These are phyloP conservation scores for Lichtheimia hyalospora DNA, from an alignment of 371 early-diverging fungal genomes.

Conservation along the genomic window DNA sequence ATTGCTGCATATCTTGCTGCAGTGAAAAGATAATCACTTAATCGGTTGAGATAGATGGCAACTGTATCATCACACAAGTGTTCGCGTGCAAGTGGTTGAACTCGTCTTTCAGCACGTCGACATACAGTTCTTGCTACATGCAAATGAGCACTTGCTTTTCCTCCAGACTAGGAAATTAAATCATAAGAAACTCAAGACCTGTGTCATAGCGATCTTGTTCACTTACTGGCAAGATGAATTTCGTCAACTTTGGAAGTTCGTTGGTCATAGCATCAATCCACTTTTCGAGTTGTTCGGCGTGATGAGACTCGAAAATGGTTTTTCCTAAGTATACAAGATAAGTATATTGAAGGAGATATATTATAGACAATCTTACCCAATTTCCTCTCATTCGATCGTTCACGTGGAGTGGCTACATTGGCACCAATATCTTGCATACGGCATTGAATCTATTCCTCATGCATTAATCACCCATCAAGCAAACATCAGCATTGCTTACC, in stretches of 20 bases:
- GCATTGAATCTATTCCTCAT: conserved; percentile 74
- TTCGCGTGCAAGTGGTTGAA: conserved; percentile 74
- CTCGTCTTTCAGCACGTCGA: conserved; percentile 83
- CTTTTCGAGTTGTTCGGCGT: conserved; percentile 66
- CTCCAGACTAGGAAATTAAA: conserved; percentile 64
- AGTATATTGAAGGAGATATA: too few species aligned
- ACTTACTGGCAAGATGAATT: conserved; percentile 86
- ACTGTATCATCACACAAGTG: conserved; percentile 61
- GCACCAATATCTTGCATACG: conserved; percentile 87
- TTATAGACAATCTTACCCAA: conserved; percentile 35
- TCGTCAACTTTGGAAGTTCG: conserved; percentile 73
- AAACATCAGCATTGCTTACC: conserved; percentile 4
- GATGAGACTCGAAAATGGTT: conserved; percentile 74
- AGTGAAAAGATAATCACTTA: conserved; percentile 89
- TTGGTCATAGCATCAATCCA: conserved; percentile 86
- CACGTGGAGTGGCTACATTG: conserved; percentile 89
- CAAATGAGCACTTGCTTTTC: conserved; percentile 66
- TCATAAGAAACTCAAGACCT: not conserved
- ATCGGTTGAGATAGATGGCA: conserved; percentile 76
- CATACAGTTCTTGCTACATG: conserved; percentile 80
- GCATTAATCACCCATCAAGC: not conserved
- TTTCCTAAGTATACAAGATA: conserved; percentile 13
- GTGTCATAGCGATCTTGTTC: not conserved
- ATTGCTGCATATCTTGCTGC: conserved; percentile 83
- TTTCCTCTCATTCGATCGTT: conserved; percentile 50